Evolutionary conservation across 495 filamentous ascomycete species (phyloP).

Genomic region (Penicillium manginii): DNA sequence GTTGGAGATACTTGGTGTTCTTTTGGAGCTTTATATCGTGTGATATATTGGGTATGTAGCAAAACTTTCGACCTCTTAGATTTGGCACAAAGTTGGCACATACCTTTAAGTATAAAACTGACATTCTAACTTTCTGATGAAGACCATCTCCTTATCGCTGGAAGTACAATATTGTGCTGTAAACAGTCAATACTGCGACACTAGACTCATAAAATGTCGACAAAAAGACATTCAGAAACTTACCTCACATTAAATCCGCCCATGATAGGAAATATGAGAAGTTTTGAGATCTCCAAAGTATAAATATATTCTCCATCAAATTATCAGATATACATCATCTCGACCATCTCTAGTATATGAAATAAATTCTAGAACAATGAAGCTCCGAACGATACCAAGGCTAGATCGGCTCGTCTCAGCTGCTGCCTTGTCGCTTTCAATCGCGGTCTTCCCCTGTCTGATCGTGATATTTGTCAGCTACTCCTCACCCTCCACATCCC

Average conservation of each 20-base stretch:
- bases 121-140: no score
- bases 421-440: constrained; percentile 8
- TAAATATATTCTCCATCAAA: background rate
- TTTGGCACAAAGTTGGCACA: no score
- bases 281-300: background rate
- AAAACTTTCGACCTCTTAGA: no score
- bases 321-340: background rate
- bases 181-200: no score
- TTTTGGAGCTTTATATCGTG: no score
- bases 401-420: background rate
- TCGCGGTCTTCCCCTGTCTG: constrained; percentile 5
- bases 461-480: constrained; percentile 9
- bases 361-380: background rate
- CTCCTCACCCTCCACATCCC: constrained; percentile 5
- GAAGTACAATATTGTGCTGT: no score
- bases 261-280: no score
- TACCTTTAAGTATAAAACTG: no score
- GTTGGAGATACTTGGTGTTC: constrained; percentile 1
- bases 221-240: background rate
- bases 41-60: no score
- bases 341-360: background rate
- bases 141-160: no score
- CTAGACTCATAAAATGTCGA: no score
- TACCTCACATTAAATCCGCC: background rate
- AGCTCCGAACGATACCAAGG: background rate